Evolutionary conservation across 331 rosid genomes (phyloP), one percentile per base, ranked within the genome.

Genomic region (Dryas integrifolia): DNA sequence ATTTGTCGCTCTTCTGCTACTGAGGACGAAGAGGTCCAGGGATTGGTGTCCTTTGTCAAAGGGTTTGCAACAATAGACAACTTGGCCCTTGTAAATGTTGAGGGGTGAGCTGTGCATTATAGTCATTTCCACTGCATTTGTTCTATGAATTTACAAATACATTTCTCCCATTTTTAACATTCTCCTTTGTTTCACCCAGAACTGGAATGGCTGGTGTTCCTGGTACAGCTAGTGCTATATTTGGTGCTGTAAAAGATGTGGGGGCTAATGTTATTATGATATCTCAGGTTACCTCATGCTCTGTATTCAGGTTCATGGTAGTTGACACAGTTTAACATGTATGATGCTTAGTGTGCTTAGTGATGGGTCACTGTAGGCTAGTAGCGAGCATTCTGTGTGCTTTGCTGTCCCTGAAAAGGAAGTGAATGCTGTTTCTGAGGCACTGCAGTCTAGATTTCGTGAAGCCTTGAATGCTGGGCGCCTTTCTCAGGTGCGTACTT

Each of bases 151-250:
- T 21, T 12, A 49, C 15, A 55, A 35, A 51, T 45, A 15, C 14
- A 38, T 24, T 43, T 58, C 39, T 70, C 24, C 58, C 15, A 9
- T 49, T 46, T 70, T 4, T 30, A 13, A 55, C 13, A 39, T 38
- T 38, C 60, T 56, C 72, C 16, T 60, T 26, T 74, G 50, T 56
- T 61, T 59, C 77, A 75, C 72, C 65, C 87, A 95, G 98, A 76
- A 91, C 98, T 77, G 98, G 98, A 60, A 91, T 95, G 98, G 98
- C 98, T 61, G 98, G 98, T 82, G 97, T 95, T 79, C 98, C 98
- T 64, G 98, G 98, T 79, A 95, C 98, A 39, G 96, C 98, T 51
- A 80, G 90, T 80, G 82, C 86, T 74, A 95, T 95, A 76, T 94
- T 95, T 87, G 82, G 85, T 69, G 93, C 89, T 5, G 98, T 91